Evolutionary conservation across 108 stramenopile genomes (phyloP), one percentile per base, ranked within the genome.

Genomic region (Nannochloropsis gaditana): DNA sequence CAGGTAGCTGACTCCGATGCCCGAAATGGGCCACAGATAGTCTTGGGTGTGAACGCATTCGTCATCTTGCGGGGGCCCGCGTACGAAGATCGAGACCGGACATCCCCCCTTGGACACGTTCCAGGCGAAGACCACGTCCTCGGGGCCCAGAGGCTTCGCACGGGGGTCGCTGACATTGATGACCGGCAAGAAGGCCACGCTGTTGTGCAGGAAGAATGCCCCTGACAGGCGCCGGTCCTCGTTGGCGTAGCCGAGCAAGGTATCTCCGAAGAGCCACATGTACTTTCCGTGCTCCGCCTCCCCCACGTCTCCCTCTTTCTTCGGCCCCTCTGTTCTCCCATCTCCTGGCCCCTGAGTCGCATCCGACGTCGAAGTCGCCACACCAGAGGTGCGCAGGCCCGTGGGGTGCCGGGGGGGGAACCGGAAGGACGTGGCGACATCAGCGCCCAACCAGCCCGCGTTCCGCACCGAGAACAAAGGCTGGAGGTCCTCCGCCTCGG

Each of bases 121-220:
- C 59, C 59, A 73, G 19, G 59, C 15, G n/a, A 73, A 73, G n/a
- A n/a, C 15, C n/a, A 73, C 59, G n/a, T 73, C 59, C n/a, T 73
- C 59, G 3, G 59, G 19, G 2, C 4, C n/a, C 19, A n/a, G 59
- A 4, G 19, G 19, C 5, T n/a, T 6, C 3, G n/a, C 59, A 15
- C 2, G n/a, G 59, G 59, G 19, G 8, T 73, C 59, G n/a, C 59
- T 73, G 19, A 73, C n/a, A 73, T 73, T 73, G 59, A 73, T n/a
- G 4, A n/a, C 59, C 15, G 59, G 59, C 3, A 73, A n/a, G 8
- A 73, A 73, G 19, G 59, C 59, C 59, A 73, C 59, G n/a, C 59
- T 73, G 59, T 73, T 73, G n/a, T 73, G 59, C 59, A 73, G n/a
- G 59, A 73, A 73, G n/a, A 73, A 73, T 5, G 59, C 59, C 59